Evolutionary conservation across 805 yeast species (phyloP), one percentile per base, ranked within the genome.

Genomic region (Scheffersomyces amazonensis): DNA sequence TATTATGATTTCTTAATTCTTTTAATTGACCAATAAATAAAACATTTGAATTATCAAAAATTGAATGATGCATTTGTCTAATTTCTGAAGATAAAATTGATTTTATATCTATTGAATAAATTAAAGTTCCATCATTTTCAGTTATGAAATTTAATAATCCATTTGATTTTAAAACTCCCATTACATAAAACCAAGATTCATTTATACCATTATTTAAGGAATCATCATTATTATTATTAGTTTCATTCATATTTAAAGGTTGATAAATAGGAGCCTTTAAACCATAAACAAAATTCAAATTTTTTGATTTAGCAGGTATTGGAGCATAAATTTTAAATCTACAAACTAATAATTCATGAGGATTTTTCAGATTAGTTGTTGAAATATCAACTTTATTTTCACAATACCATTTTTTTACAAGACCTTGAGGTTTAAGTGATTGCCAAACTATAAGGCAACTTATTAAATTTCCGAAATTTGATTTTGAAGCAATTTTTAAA

Each of bases 181-280:
- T 81, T 1, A 85, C 78, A 36, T 69, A 72, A 52, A 83, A 83
- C 91, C 91, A 85, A 4, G 80, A 80, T 50, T 79, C 86, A 16
- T 62, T 52, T 17, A 55, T 31, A 31, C 43, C 35, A 31, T 45
- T 37, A 21, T 41, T 27, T 24, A 31, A 39, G 28, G 36, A 37
- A 20, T 16, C 6, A 25, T 13, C 5, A 31, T 20, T 20, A 31
- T 6, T 13, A 16, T 20, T n/a, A 28, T 3, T 15, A 21, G 19
- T 15, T 17, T 32, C 36, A 13, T 24, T 22, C 10, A 16, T 9
- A 15, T 32, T 32, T 8, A 16, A 8, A 4, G 45, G 37, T 20
- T 47, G 57, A 37, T 57, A 56, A 6, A 52, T 40, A 2, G 73
- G 75, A 15, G 69, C 73, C 32, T 48, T 58, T 2, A 67, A 66